Base-by-base conservation (phyloP, 1,284 basidiomycete genomes). In the Trichosporon sp. region DNA sequence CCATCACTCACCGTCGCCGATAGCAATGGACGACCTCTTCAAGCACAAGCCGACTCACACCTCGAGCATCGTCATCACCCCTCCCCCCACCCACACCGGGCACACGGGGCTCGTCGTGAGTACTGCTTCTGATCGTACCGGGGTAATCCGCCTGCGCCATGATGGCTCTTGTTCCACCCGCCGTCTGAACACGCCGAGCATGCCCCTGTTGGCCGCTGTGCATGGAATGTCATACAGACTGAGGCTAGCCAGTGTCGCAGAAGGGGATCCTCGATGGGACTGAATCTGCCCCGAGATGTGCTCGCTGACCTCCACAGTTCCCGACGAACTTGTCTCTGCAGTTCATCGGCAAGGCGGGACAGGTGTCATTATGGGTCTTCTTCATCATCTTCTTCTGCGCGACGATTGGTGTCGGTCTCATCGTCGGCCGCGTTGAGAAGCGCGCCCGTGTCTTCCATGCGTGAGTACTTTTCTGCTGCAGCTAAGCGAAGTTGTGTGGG, bases 401-500 rank as follows among this genome's bases (percentile, higher is more conserved):
- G 43, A 68, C 81, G 19, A 46, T 78, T 64, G 80, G 76, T 48
- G 76, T 78, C 8, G 66, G 74, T 21, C 38, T 80, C 68, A 71
- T 82, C 56, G 72, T 77, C 26, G 38, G 74, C n/a, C 74, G 81
- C 64, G 76, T 81, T 40, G 77, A 79, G 70, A 78, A 76, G 71
- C 76, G 75, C 38, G 74, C 75, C 48, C 71, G 82, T 21, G 67
- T 80, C 54, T 82, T 83, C 79, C 81, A 83, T 73, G 76, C 76
- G 81, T 82, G 66, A 72, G 81, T 72, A 14, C 8, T 6, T 3
- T n/a, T 51, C 2, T n/a, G 65, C 26, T 37, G 35, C 19, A 26
- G 21, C 43, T 11, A 12, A 40, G 26, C 38, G 26, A 48, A 8
- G n/a, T 4, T 43, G 14, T 26, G 31, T 1, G 38, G 38, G 12